phyloP scores from a whole-genome alignment of 176 grass and related monocot genomes.

The Areca catechu region DNA sequence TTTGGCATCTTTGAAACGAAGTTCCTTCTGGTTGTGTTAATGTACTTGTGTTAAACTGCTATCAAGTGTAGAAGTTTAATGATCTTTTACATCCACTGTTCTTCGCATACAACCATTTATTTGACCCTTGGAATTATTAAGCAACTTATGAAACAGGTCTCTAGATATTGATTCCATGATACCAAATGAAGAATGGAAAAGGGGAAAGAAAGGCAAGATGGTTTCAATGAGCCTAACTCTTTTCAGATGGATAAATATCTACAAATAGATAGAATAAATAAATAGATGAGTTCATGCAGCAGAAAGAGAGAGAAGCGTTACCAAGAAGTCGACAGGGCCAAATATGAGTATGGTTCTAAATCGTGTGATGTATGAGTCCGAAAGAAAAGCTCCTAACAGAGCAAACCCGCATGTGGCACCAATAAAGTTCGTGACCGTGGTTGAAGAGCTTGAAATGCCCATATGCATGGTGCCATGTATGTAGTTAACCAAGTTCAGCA shows the following conservation, averaged over 20 bases:
- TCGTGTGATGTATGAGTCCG: conserved; percentile 48
- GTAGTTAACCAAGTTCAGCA: conserved; percentile 49
- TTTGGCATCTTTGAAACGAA: too few relatives aligned
- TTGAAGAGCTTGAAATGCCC: conserved; percentile 39
- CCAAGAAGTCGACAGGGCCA: conserved; percentile 56
- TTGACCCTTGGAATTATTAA: too few relatives aligned
- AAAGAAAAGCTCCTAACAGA: conserved; percentile 51
- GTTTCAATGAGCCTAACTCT: too few relatives aligned
- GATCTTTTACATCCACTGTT: too few relatives aligned
- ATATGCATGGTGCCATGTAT: conserved; percentile 43
- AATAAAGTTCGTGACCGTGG: conserved; percentile 35
- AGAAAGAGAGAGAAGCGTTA: conserved; percentile 9
- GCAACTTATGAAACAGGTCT: too few relatives aligned
- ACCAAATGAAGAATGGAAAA: not conserved
- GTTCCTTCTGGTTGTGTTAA: too few relatives aligned
- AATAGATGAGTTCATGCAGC: too few relatives aligned
- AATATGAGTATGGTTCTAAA: conserved; percentile 52
- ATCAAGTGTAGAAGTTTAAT: too few relatives aligned
- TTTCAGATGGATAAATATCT: too few relatives aligned
- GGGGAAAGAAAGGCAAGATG: not conserved
- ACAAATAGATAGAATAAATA: too few relatives aligned
- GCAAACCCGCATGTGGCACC: conserved; percentile 38
- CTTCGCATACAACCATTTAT: too few relatives aligned
- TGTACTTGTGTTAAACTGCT: too few relatives aligned
- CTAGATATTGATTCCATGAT: not conserved